phyloP scores from a whole-genome alignment of 257 asterid species.

The Misopates orontium region DNA sequence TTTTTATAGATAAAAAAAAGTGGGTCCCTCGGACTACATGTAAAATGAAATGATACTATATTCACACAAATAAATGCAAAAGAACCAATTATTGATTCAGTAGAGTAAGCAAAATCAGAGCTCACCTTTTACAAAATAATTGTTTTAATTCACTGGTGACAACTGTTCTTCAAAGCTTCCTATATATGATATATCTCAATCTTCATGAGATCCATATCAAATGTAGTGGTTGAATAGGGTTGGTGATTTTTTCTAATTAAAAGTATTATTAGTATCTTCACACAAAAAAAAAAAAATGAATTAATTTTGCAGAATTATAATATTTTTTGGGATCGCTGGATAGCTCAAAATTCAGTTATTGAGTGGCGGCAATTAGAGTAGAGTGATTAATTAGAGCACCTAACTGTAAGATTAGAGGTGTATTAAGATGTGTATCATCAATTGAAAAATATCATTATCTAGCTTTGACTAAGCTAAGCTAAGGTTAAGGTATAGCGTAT shows the following conservation, averaged over 20 bases:
- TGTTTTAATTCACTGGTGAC: slow-evolving; percentile 51
- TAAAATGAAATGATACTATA: slow-evolving; percentile 13
- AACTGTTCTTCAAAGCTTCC: slow-evolving; percentile 52
- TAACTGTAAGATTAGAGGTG: no score
- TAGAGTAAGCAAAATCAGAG: slow-evolving; percentile 32
- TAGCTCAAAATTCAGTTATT: no score
- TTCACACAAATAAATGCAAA: slow-evolving; percentile 11
- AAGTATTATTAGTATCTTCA: slow-evolving; percentile 1
- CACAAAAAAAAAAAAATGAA: no score
- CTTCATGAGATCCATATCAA: slow-evolving; percentile 56
- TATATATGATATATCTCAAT: slow-evolving; percentile 44
- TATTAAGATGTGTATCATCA: no score
- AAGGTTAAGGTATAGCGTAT: no score
- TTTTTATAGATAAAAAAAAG: slow-evolving; percentile 38
- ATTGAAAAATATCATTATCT: no score
- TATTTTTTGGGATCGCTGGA: neutral
- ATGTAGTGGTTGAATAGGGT: slow-evolving; percentile 68
- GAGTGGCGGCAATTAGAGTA: no score
- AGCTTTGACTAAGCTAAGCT: no score
- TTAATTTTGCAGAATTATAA: neutral
- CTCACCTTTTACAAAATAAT: slow-evolving; percentile 9
- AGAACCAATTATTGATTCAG: slow-evolving; percentile 37
- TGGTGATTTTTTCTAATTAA: neutral
- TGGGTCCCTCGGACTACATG: slow-evolving; percentile 33
- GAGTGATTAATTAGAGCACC: no score